phyloP scores from a whole-genome alignment of 768 basidiomycete species.

The Psilocybe sp. region DNA sequence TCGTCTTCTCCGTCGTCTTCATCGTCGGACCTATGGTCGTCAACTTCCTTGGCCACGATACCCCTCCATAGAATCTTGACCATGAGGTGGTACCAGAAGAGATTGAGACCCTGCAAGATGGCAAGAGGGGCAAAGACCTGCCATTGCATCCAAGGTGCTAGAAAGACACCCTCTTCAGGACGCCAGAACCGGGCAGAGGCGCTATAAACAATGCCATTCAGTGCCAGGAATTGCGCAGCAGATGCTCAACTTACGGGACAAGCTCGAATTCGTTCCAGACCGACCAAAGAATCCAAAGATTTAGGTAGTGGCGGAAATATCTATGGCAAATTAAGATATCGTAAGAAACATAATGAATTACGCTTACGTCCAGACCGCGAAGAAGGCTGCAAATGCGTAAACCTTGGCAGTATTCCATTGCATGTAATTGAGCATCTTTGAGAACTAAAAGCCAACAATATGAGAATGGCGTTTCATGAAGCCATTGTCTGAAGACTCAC shows the following conservation, averaged over 20 bases:
- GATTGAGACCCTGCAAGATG: slow-evolving; percentile 77
- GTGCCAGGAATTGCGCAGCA: background rate
- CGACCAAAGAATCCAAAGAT: slow-evolving; percentile 83
- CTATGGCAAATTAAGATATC: slow-evolving; percentile 33
- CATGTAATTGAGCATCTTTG: slow-evolving; percentile 89
- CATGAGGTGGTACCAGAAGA: slow-evolving; percentile 94
- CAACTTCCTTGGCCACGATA: slow-evolving; percentile 39
- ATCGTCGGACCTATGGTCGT: slow-evolving; percentile 82
- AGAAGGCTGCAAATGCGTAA: slow-evolving; percentile 60
- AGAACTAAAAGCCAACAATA: slow-evolving; percentile 44
- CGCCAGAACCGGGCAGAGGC: slow-evolving; percentile 55
- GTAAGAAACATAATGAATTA: background rate
- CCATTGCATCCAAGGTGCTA: slow-evolving; percentile 76
- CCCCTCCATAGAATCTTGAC: slow-evolving; percentile 69
- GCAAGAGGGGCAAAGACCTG: slow-evolving; percentile 77
- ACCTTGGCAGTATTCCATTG: slow-evolving; percentile 62
- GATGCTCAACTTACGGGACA: slow-evolving; percentile 58
- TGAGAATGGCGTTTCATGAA: background rate
- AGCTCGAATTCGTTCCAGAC: slow-evolving; percentile 78
- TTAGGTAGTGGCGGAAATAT: slow-evolving; percentile 93
- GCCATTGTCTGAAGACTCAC: slow-evolving; percentile 37
- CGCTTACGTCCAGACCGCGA: slow-evolving; percentile 79
- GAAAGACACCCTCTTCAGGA: slow-evolving; percentile 62
- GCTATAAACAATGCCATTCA: slow-evolving; percentile 30
- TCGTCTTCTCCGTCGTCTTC: slow-evolving; percentile 68